Evolutionary conservation across 495 filamentous ascomycete genomes (phyloP), one percentile per base, ranked within the genome.

Genomic region (Tetracladium marchalianum): DNA sequence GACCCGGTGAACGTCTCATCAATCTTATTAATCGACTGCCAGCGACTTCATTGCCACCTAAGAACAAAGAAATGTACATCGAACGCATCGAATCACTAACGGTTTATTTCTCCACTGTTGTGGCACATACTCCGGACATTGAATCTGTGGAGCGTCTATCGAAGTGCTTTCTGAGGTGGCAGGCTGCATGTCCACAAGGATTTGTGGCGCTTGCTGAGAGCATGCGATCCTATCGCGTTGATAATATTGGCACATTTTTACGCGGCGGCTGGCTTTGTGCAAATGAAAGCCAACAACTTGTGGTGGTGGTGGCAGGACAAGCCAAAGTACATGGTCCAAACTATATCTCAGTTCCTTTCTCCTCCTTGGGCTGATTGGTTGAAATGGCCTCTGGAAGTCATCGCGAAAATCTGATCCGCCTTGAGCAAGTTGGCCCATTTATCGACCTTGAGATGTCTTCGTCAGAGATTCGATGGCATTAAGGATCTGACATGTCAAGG

Each of bases 281-380:
- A 39, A n/a, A 13, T 27, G 17, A 45, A 18, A 24, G 47, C 41
- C 5, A 18, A 39, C 13, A 35, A 41, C 10, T 18, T 19, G 17
- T 44, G 35, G 35, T 50, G 41, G 41, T 50, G 47, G 47, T 44
- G 41, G 47, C 35, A 39, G 15, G 24, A 45, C 7, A 50, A 50
- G 18, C 47, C 47, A 1, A 19, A 11, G 22, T 47, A 39, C 35
- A 47, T 47, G 35, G 35, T 47, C 11, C 16, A 34, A 10, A 40
- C 35, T 13, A 47, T 47, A 39, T 15, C 13, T 15, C 22, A 32
- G 13, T 47, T 13, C 22, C 18, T 47, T 4, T 13, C 10, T 3
- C 15, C 17, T 1, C 19, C 24, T 1, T 47, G 44, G 44, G 27
- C 4, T 9, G 36, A 31, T 2, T 47, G 35, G 44, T 32, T 39